Evolutionary conservation across 2,329 filamentous ascomycete species (phyloP), one percentile per base, ranked within the genome.

Genomic region (Intubia oerlemansii): DNA sequence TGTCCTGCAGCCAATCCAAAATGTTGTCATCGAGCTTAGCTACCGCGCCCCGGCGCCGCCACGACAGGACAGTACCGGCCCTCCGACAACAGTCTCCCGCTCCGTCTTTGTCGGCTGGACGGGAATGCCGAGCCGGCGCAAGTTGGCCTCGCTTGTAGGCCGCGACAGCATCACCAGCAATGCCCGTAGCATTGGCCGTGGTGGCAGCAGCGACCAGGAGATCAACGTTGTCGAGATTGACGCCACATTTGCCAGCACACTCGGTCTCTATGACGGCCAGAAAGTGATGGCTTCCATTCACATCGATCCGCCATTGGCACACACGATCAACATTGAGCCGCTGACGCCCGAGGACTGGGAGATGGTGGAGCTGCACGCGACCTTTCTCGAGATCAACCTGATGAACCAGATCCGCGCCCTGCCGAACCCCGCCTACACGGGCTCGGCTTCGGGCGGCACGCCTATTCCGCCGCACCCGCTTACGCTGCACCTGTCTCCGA

Each of bases 261-360:
- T 93, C 20, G 81, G 79, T 1, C 54, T 95, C 29, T 57, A 56
- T 29, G 81, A 92, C 38, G 82, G 81, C 28, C 77, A 84, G 45
- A 90, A 79, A 53, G 67, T 85, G 44, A 60, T 57, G 38, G 57
- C 56, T 26, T 61, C 54, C 20, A 61, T 98, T 37, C 88, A 98
- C 49, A 54, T 93, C 37, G 82, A 98, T 46, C 85, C 85, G 27
- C 82, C 84, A 3, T 55, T 88, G 38, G 81, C 82, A 27, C 81
- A 93, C 49, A 95, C 84, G 2, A 76, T 98, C 49, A 82, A 93
- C 46, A 95, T 98, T 41, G 90, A 98, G 48, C 88, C 88, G 19
- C 53, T 95, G 42, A 95, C 88, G 0, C 71, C 85, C 2, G 81
- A 90, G 33, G 88, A 98, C 47, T 98, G 88, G 88, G 88, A 98